Evolutionary conservation across 2,329 filamentous ascomycete genomes (phyloP), one percentile per base, ranked within the genome.

Genomic region (Alternaria ethzedia): DNA sequence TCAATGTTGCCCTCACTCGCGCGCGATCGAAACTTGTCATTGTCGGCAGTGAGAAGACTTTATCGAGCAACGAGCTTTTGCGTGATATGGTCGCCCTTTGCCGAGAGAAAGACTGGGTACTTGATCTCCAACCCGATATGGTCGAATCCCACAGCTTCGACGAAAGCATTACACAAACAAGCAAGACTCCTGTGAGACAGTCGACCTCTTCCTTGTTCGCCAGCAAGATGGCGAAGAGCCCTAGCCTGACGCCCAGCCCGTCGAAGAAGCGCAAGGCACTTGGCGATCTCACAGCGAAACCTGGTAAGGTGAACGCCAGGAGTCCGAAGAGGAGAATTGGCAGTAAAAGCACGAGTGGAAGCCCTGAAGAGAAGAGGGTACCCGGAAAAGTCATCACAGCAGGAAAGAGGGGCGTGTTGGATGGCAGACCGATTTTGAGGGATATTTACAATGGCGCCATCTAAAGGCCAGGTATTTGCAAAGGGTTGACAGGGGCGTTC

Each of bases 1-100:
- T 99, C 77, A 99, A 99, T 72, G 96, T 99, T 4, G 96, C 96
- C 0, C 92, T 99, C 68, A 99, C 96, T 5, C 86, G 96, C 26
- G 96, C 96, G 21, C 92, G 94, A 77, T 96, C 91, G 0, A 99
- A 99, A 82, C 83, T 99, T 36, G 85, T 99, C 2, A 91, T 99
- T 12, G 81, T 99, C 0, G 96, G 96, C 10, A 96, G 92, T 78
- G 88, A 88, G 75, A 86, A 84, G 59, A 99, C 96, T 1, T 83
- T 99, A n/a, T 67, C 68, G 0, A 81, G 83, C 20, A 83, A 92
- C 69, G 91, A 94, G 70, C 89, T 98, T 81, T 84, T 99, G 13
- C 87, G 87, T 32, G 86, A 86, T 21, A 93, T 98, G 74, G 86
- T 98, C 8, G 81, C 83, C 3, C 81, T 98, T 44, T 95, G 97